Percentiles rank a stretch among this genome's conserved stretches.
Conservation (phyloP, 108 stramenopile species). For the Cyclotella atomus region DNA sequence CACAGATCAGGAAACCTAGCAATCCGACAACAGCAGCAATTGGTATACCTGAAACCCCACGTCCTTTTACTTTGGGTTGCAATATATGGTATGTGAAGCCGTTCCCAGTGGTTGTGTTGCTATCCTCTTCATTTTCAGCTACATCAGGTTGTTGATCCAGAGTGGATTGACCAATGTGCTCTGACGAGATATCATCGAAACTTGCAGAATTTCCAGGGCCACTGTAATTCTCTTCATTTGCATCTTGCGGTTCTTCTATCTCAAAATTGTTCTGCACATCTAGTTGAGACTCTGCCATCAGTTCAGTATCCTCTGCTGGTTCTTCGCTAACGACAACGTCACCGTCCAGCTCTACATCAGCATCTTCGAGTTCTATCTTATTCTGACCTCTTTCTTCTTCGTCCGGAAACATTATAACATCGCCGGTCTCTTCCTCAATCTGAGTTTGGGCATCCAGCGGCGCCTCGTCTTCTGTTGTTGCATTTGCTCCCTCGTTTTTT, state of each 20-base stretch:
- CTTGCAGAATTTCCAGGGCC: not conserved
- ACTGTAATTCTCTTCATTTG: not conserved
- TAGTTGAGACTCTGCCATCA: no score
- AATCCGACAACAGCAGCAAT: not conserved
- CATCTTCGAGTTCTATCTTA: not conserved
- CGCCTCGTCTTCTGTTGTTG: not conserved
- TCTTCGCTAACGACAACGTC: not conserved
- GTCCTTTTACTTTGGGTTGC: slow-evolving; percentile 8
- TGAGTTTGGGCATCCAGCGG: not conserved
- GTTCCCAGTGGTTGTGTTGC: not conserved
- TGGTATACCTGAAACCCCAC: not conserved
- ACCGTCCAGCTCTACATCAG: not conserved
- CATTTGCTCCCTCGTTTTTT: no score
- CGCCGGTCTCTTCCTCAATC: not conserved
- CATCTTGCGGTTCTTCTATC: slow-evolving; percentile 4
- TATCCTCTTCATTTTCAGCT: slow-evolving; percentile 2
- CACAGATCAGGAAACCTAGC: slow-evolving; percentile 10
- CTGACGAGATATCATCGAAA: not conserved
- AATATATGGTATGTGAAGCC: slow-evolving; percentile 18
- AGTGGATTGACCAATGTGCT: not conserved
- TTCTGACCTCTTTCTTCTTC: not conserved
- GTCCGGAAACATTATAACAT: not conserved
- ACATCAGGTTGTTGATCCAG: not conserved
- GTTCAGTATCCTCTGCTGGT: not conserved
- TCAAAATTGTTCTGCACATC: not conserved